Percentiles rank a stretch among this genome's conserved stretches.
Conservation (phyloP, 306 rosid species). For the Lathyrus aphaca region DNA sequence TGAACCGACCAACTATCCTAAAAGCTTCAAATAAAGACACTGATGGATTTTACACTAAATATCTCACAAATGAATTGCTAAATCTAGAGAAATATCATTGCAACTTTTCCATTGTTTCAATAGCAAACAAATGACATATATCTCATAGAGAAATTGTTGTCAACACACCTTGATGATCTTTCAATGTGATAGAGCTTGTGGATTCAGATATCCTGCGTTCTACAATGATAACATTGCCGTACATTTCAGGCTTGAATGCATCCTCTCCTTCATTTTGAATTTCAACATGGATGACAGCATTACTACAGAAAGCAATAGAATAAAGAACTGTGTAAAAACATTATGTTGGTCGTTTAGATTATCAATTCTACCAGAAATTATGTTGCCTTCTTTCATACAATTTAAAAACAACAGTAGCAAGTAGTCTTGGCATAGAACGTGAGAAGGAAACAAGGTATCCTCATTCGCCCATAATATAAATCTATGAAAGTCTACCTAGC, state of each 20-base stretch:
- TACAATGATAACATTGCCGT: slow-evolving; percentile 65
- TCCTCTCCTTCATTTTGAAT: slow-evolving; percentile 84
- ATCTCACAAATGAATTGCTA: slow-evolving; percentile 4
- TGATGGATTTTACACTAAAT: slow-evolving; percentile 1
- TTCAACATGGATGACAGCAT: slow-evolving; percentile 74
- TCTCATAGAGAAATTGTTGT: slow-evolving; percentile 4
- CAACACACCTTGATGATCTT: slow-evolving; percentile 71
- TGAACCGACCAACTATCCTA: neutral
- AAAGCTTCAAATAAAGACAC: slow-evolving; percentile 15
- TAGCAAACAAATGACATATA: neutral
- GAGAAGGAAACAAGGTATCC: slow-evolving; percentile 15
- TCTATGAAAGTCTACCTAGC: slow-evolving; percentile 54
- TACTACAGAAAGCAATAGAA: slow-evolving; percentile 53
- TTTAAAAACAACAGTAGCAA: neutral
- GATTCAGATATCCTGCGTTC: slow-evolving; percentile 80
- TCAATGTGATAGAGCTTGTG: slow-evolving; percentile 57
- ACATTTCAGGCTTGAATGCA: slow-evolving; percentile 81
- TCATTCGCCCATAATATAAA: slow-evolving; percentile 20
- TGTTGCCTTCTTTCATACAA: neutral
- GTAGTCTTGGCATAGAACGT: neutral
- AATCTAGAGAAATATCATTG: slow-evolving; percentile 4
- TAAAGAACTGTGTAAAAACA: slow-evolving; percentile 22
- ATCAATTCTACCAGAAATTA: neutral
- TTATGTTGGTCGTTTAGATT: neutral
- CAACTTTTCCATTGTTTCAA: slow-evolving; percentile 6